Conservation (phyloP, 2,329 filamentous ascomycete genomes). For the Colletotrichum viniferum region DNA sequence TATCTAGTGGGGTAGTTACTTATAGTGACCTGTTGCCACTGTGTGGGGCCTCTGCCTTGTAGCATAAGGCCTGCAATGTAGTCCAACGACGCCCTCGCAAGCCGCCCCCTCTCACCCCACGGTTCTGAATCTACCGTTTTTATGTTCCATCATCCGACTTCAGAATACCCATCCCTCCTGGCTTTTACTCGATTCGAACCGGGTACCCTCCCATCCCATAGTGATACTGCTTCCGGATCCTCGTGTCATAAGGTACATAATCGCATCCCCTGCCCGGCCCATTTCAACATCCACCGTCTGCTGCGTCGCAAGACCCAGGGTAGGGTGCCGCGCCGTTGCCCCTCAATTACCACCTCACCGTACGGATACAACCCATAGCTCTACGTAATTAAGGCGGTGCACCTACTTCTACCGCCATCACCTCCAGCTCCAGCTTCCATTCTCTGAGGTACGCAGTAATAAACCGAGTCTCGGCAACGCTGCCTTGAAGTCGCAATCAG, state of each 20-base stretch:
- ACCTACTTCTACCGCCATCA: neutral
- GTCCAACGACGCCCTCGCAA: neutral
- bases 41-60: too few species aligned
- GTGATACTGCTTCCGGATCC: neutral
- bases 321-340: neutral
- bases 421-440: neutral
- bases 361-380: neutral
- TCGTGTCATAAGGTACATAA: neutral
- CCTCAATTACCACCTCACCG: slow-evolving; percentile 2
- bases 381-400: neutral
- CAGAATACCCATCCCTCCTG: neutral
- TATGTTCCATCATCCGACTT: neutral
- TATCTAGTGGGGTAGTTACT: too few species aligned
- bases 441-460: neutral
- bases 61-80: too few species aligned
- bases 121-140: neutral
- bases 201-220: neutral
- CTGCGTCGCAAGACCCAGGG: neutral
- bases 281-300: neutral
- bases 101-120: neutral
- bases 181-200: neutral
- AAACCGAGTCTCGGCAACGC: neutral
- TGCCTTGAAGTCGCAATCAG: neutral
- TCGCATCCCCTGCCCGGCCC: neutral
- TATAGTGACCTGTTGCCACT: too few species aligned